phyloP scores from a whole-genome alignment of 768 basidiomycete species.

The Trametes meyenii region DNA sequence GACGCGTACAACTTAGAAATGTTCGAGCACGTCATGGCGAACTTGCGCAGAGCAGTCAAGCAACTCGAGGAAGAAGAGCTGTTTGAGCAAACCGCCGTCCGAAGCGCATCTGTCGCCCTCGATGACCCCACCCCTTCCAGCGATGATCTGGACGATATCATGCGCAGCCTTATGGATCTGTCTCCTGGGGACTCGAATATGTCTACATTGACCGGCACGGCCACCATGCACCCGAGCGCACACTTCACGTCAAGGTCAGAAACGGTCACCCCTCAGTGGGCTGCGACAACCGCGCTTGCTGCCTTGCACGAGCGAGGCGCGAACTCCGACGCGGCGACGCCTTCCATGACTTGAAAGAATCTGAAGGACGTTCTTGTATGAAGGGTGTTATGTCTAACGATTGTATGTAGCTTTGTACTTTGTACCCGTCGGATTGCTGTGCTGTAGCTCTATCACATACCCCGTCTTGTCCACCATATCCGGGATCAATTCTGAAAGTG shows the following conservation, averaged over 20 bases:
- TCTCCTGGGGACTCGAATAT: not conserved
- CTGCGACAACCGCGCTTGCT: not conserved
- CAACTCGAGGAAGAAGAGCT: slow-evolving; percentile 48
- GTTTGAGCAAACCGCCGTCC: slow-evolving; percentile 43
- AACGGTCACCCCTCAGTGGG: slow-evolving; percentile 21
- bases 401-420: not conserved
- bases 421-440: not conserved
- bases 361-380: not conserved
- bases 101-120: slow-evolving; percentile 38
- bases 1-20: slow-evolving; percentile 32
- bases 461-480: not conserved
- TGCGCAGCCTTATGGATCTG: slow-evolving; percentile 43
- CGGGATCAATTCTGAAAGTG: not conserved
- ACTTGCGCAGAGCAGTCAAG: slow-evolving; percentile 41
- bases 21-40: slow-evolving; percentile 41
- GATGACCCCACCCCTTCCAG: slow-evolving; percentile 41
- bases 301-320: not conserved
- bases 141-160: slow-evolving; percentile 42
- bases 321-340: not conserved
- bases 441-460: not conserved
- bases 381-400: not conserved
- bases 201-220: not conserved
- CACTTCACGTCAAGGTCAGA: slow-evolving; percentile 12
- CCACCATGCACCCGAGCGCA: not conserved
- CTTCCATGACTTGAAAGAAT: not conserved